Evolutionary conservation across 2,329 filamentous ascomycete species (phyloP), one percentile per base, ranked within the genome.

Genomic region (Diaporthe sp.): DNA sequence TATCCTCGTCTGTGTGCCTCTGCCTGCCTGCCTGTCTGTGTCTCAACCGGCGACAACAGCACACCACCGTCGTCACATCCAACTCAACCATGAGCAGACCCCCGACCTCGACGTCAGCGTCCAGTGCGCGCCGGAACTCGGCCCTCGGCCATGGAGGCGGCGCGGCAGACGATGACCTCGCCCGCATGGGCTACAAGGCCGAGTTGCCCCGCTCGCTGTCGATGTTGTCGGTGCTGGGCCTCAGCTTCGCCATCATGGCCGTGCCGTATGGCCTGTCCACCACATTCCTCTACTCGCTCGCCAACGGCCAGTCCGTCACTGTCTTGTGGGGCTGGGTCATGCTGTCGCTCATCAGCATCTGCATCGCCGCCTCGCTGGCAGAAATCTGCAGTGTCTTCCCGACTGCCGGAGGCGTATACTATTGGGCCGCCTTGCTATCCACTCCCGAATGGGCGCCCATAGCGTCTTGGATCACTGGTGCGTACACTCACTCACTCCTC

Each of bases 221-320:
- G 81, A 94, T 94, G 76, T 13, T 94, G 79, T 92, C 90, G 80
- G 90, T 94, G 39, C 85, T 94, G 59, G 93, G 93, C 69, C 79
- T 85, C 77, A 93, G 92, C 59, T 94, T 94, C 81, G 93, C 92
- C 70, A 94, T 95, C 82, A 94, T 94, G 92, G 92, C 92, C 15
- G 92, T 92, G 15, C 92, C 92, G 0, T 93, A 92, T 78, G 92
- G 92, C 49, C 86, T 94, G 51, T 90, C 88, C 42, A 94, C 93
- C 22, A 94, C 92, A 1, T 86, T 94, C 77, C 92, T 90, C 83
- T 92, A 94, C 81, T 91, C 91, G 31, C 86, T 94, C 39, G 89
- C 89, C 25, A 92, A 94, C 82, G 93, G 93, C 31, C 91, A 93
- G 81, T 88, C 88, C 58, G 92, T 94, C 22, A 93, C 92, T 34